These are phyloP conservation scores for Nemania bipapillata DNA, from an alignment of 2,329 filamentous ascomycete species.

Conservation along the genomic window DNA sequence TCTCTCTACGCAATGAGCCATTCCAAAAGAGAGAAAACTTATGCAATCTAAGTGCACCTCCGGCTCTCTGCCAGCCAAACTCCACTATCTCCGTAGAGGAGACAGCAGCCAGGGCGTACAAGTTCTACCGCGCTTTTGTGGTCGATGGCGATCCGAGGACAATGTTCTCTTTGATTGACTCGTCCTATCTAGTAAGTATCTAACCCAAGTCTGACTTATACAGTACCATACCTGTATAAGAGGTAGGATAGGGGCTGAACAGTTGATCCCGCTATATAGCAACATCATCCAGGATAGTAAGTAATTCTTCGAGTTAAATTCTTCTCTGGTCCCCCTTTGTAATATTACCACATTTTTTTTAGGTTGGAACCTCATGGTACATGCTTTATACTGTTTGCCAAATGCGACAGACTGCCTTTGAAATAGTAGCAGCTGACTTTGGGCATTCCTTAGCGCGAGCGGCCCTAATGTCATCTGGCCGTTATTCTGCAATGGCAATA, in stretches of 20 bases:
- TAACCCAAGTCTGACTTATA: background rate
- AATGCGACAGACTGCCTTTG: background rate
- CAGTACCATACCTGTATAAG: background rate
- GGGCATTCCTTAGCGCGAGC: constrained; percentile 32
- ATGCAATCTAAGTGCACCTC: constrained; percentile 52
- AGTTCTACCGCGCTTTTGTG: constrained; percentile 57
- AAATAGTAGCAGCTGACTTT: constrained; percentile 5
- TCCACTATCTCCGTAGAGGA: constrained; percentile 52
- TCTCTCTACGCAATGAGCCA: constrained; percentile 31
- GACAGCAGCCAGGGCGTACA: constrained; percentile 54
- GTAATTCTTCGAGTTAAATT: constrained; percentile 8
- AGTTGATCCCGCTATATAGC: constrained; percentile 41
- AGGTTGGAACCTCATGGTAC: background rate
- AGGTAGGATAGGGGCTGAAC: constrained; percentile 4
- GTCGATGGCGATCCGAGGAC: constrained; percentile 54
- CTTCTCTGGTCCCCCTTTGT: too few relatives aligned
- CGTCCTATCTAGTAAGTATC: constrained; percentile 51
- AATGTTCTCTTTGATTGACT: constrained; percentile 57
- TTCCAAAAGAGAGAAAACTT: constrained; percentile 53
- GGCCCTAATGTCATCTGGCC: constrained; percentile 54
- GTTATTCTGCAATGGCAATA: constrained; percentile 54
- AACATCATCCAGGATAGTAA: constrained; percentile 54
- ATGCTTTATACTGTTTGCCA: background rate
- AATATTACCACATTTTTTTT: too few relatives aligned
- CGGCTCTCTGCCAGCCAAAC: constrained; percentile 53